These are phyloP conservation scores for Setomelanomma holmii DNA, from an alignment of 2,329 filamentous ascomycete genomes.

Conservation along the genomic window DNA sequence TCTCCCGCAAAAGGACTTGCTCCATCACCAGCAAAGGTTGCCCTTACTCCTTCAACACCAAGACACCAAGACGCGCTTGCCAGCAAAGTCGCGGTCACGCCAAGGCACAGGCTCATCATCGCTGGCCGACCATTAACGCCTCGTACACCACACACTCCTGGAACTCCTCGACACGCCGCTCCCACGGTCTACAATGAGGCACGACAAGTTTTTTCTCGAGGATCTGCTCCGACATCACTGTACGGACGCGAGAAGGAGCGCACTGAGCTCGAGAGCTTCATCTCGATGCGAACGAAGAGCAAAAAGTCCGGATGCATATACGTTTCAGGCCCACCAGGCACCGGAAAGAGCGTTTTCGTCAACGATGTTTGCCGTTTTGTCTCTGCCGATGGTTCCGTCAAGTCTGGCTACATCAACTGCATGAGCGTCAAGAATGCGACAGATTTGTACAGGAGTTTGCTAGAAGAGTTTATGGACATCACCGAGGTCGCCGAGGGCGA, in stretches of 20 bases:
- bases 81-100: slow-evolving; percentile 74
- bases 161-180: slow-evolving; percentile 68
- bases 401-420: slow-evolving; percentile 87
- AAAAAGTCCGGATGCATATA: slow-evolving; percentile 83
- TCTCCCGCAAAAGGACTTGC: slow-evolving; percentile 56
- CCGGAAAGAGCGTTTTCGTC: slow-evolving; percentile 94
- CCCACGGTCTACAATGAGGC: slow-evolving; percentile 87
- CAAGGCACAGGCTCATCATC: slow-evolving; percentile 82
- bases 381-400: slow-evolving; percentile 60
- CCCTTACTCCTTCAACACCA: slow-evolving; percentile 70
- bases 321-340: slow-evolving; percentile 93
- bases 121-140: slow-evolving; percentile 78
- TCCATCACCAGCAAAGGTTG: slow-evolving; percentile 56
- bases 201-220: slow-evolving; percentile 84
- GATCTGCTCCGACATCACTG: slow-evolving; percentile 75
- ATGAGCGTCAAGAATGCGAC: slow-evolving; percentile 92
- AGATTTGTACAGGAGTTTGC: slow-evolving; percentile 81
- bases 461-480: slow-evolving; percentile 71
- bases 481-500: slow-evolving; percentile 69
- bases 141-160: slow-evolving; percentile 76
- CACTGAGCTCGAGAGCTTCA: slow-evolving; percentile 72
- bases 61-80: slow-evolving; percentile 80
- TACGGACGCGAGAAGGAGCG: slow-evolving; percentile 77
- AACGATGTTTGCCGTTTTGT: slow-evolving; percentile 75
- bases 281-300: slow-evolving; percentile 67